These are phyloP conservation scores for Terana coerulea DNA, from an alignment of 768 basidiomycete genomes.

Conservation along the genomic window DNA sequence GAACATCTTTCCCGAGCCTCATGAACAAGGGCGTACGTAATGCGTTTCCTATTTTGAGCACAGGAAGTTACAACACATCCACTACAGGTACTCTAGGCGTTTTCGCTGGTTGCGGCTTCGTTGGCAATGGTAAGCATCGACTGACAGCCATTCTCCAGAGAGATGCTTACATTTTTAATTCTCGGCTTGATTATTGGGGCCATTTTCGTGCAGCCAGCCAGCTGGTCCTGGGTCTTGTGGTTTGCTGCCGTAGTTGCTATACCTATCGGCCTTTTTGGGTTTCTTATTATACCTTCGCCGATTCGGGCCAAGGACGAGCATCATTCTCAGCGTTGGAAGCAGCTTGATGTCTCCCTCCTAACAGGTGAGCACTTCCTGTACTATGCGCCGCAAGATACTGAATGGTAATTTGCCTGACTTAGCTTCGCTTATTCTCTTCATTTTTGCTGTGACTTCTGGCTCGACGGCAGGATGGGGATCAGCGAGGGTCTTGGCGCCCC, in stretches of 20 bases:
- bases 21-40: constrained; percentile 33
- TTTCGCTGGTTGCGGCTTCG: constrained; percentile 40
- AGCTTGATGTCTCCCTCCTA: constrained; percentile 32
- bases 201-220: constrained; percentile 32
- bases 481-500: constrained; percentile 38
- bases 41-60: background rate
- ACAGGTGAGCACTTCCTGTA: constrained; percentile 24
- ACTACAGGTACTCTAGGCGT: constrained; percentile 33
- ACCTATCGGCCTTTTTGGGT: constrained; percentile 25
- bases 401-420: background rate
- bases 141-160: background rate
- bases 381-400: too few species aligned
- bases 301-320: constrained; percentile 8
- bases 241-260: constrained; percentile 38
- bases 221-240: constrained; percentile 45
- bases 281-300: constrained; percentile 29
- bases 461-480: constrained; percentile 39
- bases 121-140: constrained; percentile 35
- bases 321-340: constrained; percentile 22
- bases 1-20: constrained; percentile 41
- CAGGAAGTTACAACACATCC: background rate
- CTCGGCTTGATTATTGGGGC: constrained; percentile 34
- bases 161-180: constrained; percentile 16
- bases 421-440: constrained; percentile 32
- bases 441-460: constrained; percentile 36